phyloP scores from a whole-genome alignment of 2,329 filamentous ascomycete genomes.

The Talaromyces pinophilus region DNA sequence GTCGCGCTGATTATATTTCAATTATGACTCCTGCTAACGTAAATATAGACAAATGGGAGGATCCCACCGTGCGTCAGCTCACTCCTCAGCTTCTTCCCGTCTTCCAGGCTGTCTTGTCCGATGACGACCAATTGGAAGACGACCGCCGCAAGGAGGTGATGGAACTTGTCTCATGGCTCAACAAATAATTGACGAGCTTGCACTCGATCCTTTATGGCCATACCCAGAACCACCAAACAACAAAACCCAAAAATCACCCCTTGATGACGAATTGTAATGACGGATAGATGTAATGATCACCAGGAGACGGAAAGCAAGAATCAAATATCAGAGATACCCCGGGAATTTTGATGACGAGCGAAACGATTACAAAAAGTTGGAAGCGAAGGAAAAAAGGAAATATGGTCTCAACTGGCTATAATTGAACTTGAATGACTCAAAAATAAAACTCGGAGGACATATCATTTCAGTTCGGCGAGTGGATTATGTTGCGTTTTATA shows the following conservation, averaged over 20 bases:
- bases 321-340: conserved; percentile 19
- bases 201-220: not conserved
- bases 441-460: conserved; percentile 18
- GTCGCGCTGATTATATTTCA: too few species aligned
- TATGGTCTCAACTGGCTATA: conserved; percentile 4
- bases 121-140: conserved; percentile 51
- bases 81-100: conserved; percentile 51
- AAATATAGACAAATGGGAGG: conserved; percentile 47
- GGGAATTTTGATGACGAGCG: conserved; percentile 24
- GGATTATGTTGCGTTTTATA: conserved; percentile 11
- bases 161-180: conserved; percentile 52
- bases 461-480: conserved; percentile 17
- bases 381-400: not conserved
- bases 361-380: conserved; percentile 14
- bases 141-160: conserved; percentile 50
- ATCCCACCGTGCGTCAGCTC: conserved; percentile 47
- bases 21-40: too few species aligned
- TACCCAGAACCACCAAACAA: not conserved
- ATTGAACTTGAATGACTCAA: conserved; percentile 23
- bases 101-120: conserved; percentile 50
- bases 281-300: conserved; percentile 19
- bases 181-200: conserved; percentile 31
- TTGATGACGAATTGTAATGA: conserved; percentile 20
- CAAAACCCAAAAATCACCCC: not conserved
- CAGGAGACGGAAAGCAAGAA: conserved; percentile 14